A percentile compares a stretch with the other conserved stretches of the same genome.
phyloP scores from a whole-genome alignment of 306 rosid species.

The Pterocarpus macrocarpus region DNA sequence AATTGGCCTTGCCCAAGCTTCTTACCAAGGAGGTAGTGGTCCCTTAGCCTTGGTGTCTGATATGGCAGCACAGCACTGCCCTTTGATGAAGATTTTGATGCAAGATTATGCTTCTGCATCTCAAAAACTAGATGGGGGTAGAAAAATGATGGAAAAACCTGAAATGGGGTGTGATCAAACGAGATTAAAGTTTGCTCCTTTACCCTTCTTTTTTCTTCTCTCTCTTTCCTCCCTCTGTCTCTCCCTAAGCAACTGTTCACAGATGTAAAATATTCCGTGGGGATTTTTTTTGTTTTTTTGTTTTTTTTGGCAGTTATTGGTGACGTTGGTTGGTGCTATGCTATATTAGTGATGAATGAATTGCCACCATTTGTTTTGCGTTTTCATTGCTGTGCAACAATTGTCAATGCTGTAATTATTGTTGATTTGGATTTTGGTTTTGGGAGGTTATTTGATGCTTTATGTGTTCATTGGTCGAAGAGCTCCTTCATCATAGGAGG shows the following conservation, averaged over 20 bases:
- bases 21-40: conserved; percentile 82
- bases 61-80: conserved; percentile 67
- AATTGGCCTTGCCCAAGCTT: conserved; percentile 89
- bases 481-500: neutral
- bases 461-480: conserved; percentile 34
- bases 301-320: too few species aligned
- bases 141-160: too few species aligned
- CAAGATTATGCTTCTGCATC: conserved; percentile 56
- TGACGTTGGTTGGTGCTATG: conserved; percentile 6
- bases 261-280: conserved; percentile 21
- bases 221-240: conserved; percentile 15
- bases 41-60: conserved; percentile 74
- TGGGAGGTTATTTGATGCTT: conserved; percentile 7
- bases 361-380: conserved; percentile 35
- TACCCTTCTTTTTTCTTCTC: neutral
- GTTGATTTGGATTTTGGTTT: neutral
- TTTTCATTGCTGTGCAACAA: conserved; percentile 42
- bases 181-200: neutral
- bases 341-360: conserved; percentile 5
- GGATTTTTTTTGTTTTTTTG: neutral
- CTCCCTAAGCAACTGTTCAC: neutral
- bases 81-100: conserved; percentile 53
- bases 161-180: conserved; percentile 38
- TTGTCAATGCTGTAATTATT: conserved; percentile 32
- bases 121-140: conserved; percentile 8